Percentiles rank a stretch among this genome's conserved stretches.
Conservation (phyloP, 1,284 basidiomycete genomes). For the Trichosporon ovoides region DNA sequence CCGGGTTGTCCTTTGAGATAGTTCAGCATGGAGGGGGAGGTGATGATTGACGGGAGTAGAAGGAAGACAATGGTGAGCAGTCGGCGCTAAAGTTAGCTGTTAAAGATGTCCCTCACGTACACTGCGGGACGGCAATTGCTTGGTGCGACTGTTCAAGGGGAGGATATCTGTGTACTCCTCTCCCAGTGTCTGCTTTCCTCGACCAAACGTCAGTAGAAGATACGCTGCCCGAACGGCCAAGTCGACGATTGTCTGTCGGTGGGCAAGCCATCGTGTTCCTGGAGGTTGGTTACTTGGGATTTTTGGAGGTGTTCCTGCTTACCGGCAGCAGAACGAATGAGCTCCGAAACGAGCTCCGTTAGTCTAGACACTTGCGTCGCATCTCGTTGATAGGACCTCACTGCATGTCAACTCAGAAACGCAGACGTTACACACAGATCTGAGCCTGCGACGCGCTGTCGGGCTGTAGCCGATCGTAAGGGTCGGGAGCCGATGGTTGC, state of each 20-base stretch:
- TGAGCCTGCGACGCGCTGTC: conserved; percentile 60
- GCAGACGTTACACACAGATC: conserved; percentile 67
- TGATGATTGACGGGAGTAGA: conserved; percentile 60
- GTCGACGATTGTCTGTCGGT: conserved; percentile 74
- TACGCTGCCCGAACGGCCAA: conserved; percentile 66
- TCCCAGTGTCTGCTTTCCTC: conserved; percentile 76
- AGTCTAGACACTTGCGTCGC: conserved; percentile 68
- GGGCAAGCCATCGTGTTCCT: conserved; percentile 82
- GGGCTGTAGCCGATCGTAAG: conserved; percentile 28
- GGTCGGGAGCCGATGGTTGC: conserved; percentile 12
- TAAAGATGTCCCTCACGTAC: conserved; percentile 13
- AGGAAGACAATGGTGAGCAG: conserved; percentile 60
- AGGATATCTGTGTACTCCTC: conserved; percentile 89
- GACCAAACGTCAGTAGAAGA: conserved; percentile 68
- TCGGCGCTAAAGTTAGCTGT: conserved; percentile 31
- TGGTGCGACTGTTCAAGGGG: conserved; percentile 55
- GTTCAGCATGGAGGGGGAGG: conserved; percentile 37
- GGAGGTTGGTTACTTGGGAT: background rate
- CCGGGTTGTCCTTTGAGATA: conserved; percentile 45
- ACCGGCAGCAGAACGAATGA: conserved; percentile 74
- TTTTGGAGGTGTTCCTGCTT: conserved; percentile 25
- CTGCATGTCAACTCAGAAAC: conserved; percentile 74
- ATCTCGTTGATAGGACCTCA: conserved; percentile 80
- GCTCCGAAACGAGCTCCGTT: conserved; percentile 68
- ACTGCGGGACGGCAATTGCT: conserved; percentile 21